Percentiles rank a stretch among this genome's conserved stretches.
These are phyloP conservation scores for Tolypocladium paradoxum DNA, from an alignment of 2,329 filamentous ascomycete genomes.

Conservation along the genomic window DNA sequence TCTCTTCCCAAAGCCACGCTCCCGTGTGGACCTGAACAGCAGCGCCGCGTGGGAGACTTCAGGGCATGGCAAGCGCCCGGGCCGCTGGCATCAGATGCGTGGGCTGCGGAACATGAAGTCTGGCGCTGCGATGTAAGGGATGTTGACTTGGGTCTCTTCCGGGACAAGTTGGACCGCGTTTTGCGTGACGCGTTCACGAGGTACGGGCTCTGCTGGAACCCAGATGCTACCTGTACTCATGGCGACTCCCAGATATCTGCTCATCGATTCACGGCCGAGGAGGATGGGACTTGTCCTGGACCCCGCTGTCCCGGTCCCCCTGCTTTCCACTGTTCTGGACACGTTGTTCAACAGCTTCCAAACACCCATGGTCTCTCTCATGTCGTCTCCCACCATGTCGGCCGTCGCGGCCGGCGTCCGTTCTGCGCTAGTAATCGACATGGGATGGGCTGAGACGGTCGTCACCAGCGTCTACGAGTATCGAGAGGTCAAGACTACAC, in stretches of 20 bases:
- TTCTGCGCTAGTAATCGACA: conserved; percentile 76
- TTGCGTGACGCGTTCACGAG: conserved; percentile 74
- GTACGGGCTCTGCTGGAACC: conserved; percentile 26
- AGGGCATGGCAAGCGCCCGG: conserved; percentile 52
- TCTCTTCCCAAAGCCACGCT: conserved; percentile 60
- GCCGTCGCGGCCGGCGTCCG: conserved; percentile 72
- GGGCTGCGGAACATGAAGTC: conserved; percentile 59
- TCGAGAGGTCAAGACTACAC: conserved; percentile 60
- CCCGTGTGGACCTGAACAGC: conserved; percentile 63
- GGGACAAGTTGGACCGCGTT: conserved; percentile 77
- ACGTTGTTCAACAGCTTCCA: conserved; percentile 75
- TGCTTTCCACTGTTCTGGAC: conserved; percentile 66
- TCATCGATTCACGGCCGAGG: conserved; percentile 66
- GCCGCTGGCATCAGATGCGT: conserved; percentile 36
- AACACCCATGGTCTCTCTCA: conserved; percentile 66
- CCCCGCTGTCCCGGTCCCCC: conserved; percentile 62
- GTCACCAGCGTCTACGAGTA: conserved; percentile 87
- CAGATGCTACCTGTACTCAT: not conserved
- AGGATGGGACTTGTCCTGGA: conserved; percentile 67
- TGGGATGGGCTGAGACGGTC: conserved; percentile 86
- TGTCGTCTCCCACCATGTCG: conserved; percentile 66
- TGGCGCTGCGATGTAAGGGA: conserved; percentile 67
- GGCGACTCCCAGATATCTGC: conserved; percentile 37
- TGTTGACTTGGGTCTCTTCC: conserved; percentile 66
- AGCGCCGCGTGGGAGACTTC: conserved; percentile 73